These are phyloP conservation scores for Mrakia blollopis DNA, from an alignment of 768 basidiomycete genomes.

Conservation along the genomic window DNA sequence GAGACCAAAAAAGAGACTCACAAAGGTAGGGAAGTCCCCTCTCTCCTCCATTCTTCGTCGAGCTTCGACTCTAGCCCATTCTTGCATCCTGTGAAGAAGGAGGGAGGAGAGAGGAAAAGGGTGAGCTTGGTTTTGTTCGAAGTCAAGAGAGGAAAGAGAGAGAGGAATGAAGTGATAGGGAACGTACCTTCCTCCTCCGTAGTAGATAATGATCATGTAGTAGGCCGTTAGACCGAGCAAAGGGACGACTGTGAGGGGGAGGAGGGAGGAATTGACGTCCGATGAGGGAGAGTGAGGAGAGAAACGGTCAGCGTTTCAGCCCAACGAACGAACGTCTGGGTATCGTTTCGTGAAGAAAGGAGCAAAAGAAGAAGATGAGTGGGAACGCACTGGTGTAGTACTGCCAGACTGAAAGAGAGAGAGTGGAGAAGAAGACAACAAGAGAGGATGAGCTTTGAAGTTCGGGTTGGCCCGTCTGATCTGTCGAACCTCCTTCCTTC, in stretches of 20 bases:
- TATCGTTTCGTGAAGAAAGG: no score
- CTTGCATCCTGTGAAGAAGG: background rate
- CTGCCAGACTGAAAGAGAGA: background rate
- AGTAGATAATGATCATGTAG: no score
- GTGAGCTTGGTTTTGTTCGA: no score
- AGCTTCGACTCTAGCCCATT: background rate
- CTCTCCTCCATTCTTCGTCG: background rate
- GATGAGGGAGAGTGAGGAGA: background rate
- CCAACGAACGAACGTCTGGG: no score
- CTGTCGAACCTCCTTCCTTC: background rate
- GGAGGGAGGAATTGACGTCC: no score
- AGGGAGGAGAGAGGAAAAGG: background rate
- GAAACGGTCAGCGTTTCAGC: background rate
- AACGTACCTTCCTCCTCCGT: no score
- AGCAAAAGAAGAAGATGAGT: background rate
- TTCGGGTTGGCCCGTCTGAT: background rate
- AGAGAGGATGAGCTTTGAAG: background rate
- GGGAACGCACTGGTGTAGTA: background rate
- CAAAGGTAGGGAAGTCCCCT: background rate
- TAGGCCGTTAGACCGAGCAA: no score
- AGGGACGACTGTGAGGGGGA: no score
- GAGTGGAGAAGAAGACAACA: background rate
- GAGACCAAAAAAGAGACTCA: background rate
- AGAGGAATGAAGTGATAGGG: no score
- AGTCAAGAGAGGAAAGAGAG: background rate